Conservation (phyloP, 2,329 filamentous ascomycete genomes). For the Epichloe coenophiala region DNA sequence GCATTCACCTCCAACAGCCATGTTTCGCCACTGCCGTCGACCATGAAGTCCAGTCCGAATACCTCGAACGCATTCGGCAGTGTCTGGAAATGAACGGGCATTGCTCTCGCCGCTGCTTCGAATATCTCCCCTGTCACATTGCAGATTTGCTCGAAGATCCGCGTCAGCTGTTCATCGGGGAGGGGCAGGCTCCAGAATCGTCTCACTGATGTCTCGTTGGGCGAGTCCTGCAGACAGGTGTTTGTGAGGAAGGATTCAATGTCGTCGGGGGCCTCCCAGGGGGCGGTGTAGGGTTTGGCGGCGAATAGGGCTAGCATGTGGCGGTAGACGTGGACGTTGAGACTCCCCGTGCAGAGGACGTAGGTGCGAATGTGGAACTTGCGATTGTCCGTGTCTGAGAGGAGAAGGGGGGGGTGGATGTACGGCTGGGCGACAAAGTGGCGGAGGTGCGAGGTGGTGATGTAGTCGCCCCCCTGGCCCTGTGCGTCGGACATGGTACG, state of each 20-base stretch:
- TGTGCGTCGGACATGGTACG: conserved; percentile 10
- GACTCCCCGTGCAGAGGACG: conserved; percentile 64
- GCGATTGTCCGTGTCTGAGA: conserved; percentile 45
- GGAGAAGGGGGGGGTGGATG: conserved; percentile 71
- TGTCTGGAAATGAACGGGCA: conserved; percentile 86
- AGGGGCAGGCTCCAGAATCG: conserved; percentile 57
- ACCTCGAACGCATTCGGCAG: conserved; percentile 81
- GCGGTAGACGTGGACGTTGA: conserved; percentile 75
- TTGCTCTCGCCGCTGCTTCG: conserved; percentile 69
- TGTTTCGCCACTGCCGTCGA: conserved; percentile 48
- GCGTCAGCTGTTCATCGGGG: conserved; percentile 37
- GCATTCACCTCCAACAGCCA: conserved; percentile 90
- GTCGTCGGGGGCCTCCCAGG: conserved; percentile 36
- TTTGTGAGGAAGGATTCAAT: conserved; percentile 81
- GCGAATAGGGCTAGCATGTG: conserved; percentile 93
- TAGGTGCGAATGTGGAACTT: conserved; percentile 97
- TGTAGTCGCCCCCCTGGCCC: conserved; percentile 32
- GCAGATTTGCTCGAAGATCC: conserved; percentile 65
- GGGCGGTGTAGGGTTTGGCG: conserved; percentile 54
- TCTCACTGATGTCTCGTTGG: conserved; percentile 49
- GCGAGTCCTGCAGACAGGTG: conserved; percentile 70
- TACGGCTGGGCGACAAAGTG: conserved; percentile 96
- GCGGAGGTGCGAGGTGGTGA: conserved; percentile 80
- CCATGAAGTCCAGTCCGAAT: conserved; percentile 82
- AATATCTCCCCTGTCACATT: conserved; percentile 63